Base-by-base conservation (phyloP, 768 basidiomycete genomes). In the Suillus variegatus region DNA sequence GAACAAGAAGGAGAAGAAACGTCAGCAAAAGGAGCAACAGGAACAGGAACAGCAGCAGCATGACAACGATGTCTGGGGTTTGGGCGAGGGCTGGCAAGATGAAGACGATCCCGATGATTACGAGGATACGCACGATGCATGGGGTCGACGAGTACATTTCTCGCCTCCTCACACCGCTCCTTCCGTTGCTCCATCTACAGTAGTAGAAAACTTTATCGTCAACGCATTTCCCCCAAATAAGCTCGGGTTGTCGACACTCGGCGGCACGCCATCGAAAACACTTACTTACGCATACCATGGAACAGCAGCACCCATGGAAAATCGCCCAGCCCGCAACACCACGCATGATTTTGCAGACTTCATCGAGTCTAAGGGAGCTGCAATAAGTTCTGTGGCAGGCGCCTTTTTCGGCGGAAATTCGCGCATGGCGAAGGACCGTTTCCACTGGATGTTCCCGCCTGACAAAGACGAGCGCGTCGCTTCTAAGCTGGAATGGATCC, bases 391-490 rank as follows among this genome's bases (percentile, higher is more conserved):
- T 49, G 88, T 85, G 6, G 70, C 83, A 20, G 79, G 78, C 40
- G 89, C 89, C 12, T 80, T 91, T 60, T 91, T 87, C 65, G 83
- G 84, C 6, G 82, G 77, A 66, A 46, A 70, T 16, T 70, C 78
- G 25, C 82, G 89, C 54, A 79, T 81, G 66, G 87, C 89, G 14
- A 80, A 78, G 61, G 87, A 91, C 52, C 80, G 90, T n/a, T 84
- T 91, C 63, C 82, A 89, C 69, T 91, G 90, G 90, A 74, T 85
- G 73, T 89, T 90, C 69, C 77, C 86, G 5, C 81, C 87, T 0
- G 80, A 88, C 60, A 89, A 91, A 68, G 89, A 91, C 63, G 78
- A 83, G 54, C 81, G 88, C 25, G 90, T 91, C 3, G 76, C 80
- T 32, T 74, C 76, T 6, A 74, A 88, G 62, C 71, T 90, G 57